These are phyloP conservation scores for Peronospora farinosa DNA, from an alignment of 352 stramenopile genomes.

Conservation along the genomic window DNA sequence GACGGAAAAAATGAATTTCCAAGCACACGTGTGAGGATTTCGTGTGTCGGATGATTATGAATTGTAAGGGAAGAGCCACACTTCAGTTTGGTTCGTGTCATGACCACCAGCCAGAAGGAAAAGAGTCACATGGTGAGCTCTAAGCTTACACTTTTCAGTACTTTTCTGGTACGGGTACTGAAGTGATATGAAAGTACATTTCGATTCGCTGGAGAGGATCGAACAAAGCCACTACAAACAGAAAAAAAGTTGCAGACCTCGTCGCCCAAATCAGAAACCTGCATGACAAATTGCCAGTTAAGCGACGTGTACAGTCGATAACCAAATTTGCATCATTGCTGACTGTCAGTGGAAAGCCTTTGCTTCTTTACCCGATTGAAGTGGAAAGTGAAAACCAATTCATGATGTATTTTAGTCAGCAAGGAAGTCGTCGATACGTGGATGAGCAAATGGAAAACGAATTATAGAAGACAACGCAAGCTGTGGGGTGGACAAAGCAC, in stretches of 20 bases:
- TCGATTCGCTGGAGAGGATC: too few relatives aligned
- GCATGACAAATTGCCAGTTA: not conserved
- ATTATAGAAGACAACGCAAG: not conserved
- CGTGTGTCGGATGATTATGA: too few relatives aligned
- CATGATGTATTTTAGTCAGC: not conserved
- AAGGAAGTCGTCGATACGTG: not conserved
- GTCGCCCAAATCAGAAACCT: not conserved
- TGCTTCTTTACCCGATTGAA: not conserved
- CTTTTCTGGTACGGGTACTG: too few relatives aligned
- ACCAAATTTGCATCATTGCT: not conserved
- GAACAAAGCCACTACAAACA: too few relatives aligned
- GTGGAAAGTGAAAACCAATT: not conserved
- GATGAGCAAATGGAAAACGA: not conserved
- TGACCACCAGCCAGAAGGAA: too few relatives aligned
- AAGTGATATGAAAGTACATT: too few relatives aligned
- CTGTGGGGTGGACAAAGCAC: constrained; percentile 7
- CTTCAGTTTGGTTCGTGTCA: too few relatives aligned
- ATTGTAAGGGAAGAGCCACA: too few relatives aligned
- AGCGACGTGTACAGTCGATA: not conserved
- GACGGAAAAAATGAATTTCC: too few relatives aligned
- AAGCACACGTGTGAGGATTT: too few relatives aligned
- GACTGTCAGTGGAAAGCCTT: not conserved
- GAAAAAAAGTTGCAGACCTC: not conserved
- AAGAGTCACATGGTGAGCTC: too few relatives aligned
- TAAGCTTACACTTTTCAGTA: too few relatives aligned